Conservation (phyloP, 108 stramenopile species). For the Fistulifera solaris region DNA sequence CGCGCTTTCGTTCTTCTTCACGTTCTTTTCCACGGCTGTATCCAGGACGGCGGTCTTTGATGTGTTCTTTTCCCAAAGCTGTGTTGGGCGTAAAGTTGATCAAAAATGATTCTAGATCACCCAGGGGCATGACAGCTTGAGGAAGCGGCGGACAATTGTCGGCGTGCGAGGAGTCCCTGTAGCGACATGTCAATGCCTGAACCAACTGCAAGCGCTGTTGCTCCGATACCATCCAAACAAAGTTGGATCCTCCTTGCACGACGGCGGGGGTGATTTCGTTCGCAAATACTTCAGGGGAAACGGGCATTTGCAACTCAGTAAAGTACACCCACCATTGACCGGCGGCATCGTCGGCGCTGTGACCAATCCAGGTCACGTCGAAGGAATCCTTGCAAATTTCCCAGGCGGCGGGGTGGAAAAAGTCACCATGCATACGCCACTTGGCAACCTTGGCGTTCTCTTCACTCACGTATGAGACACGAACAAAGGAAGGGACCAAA, state of each 20-base stretch:
- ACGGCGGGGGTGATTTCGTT: slow-evolving; percentile 65
- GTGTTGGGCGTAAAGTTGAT: slow-evolving; percentile 85
- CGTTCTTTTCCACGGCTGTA: slow-evolving; percentile 65
- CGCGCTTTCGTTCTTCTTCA: slow-evolving; percentile 54
- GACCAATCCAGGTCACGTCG: slow-evolving; percentile 78
- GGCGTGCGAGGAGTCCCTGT: slow-evolving; percentile 14
- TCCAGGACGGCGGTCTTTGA: slow-evolving; percentile 61
- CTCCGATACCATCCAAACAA: slow-evolving; percentile 82
- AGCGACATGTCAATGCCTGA: slow-evolving; percentile 50
- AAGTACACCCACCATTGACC: slow-evolving; percentile 92
- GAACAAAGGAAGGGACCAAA: slow-evolving; percentile 79
- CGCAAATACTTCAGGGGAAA: slow-evolving; percentile 72
- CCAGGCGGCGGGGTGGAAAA: slow-evolving; percentile 86
- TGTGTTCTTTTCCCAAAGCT: slow-evolving; percentile 78
- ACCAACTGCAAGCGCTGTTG: slow-evolving; percentile 68
- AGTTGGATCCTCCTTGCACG: slow-evolving; percentile 77
- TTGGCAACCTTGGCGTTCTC: slow-evolving; percentile 81
- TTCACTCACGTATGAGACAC: slow-evolving; percentile 79
- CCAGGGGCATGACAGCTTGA: slow-evolving; percentile 78
- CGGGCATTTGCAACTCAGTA: slow-evolving; percentile 79
- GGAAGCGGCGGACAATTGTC: slow-evolving; percentile 50
- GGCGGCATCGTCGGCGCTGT: slow-evolving; percentile 57
- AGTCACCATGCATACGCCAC: slow-evolving; percentile 73
- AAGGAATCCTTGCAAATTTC: slow-evolving; percentile 84
- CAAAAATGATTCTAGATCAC: slow-evolving; percentile 72